A percentile compares a stretch with the other conserved stretches of the same genome.
phyloP scores from a whole-genome alignment of 345 rosid genomes.

The Syzygium jambos region DNA sequence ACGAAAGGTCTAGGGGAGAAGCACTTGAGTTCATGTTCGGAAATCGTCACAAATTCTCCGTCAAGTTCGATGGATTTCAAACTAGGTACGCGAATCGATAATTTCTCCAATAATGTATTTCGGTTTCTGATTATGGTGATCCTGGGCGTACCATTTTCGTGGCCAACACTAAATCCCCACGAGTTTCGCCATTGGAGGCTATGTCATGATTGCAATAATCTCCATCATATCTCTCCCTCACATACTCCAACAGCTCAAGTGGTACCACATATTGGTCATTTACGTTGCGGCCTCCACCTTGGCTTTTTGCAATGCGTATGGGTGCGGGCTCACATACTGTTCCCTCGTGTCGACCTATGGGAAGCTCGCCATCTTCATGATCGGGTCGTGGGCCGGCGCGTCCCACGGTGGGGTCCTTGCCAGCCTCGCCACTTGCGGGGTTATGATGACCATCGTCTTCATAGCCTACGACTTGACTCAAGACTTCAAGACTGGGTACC shows the following conservation, averaged over 20 bases:
- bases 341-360: conserved; percentile 80
- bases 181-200: conserved; percentile 56
- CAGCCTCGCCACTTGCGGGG: conserved; percentile 77
- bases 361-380: conserved; percentile 61
- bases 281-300: conserved; percentile 53
- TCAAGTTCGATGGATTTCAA: too few relatives aligned
- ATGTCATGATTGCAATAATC: conserved; percentile 34
- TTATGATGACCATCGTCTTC: conserved; percentile 84
- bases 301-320: conserved; percentile 80
- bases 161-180: conserved; percentile 25
- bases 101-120: too few relatives aligned
- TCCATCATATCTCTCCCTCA: conserved; percentile 45
- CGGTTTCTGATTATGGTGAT: too few relatives aligned
- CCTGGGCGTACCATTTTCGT: too few relatives aligned
- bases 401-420: conserved; percentile 66
- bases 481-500: conserved; percentile 82
- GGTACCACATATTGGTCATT: conserved; percentile 61
- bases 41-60: too few relatives aligned
- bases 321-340: conserved; percentile 83
- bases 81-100: too few relatives aligned
- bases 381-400: conserved; percentile 70
- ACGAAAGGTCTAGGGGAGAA: too few relatives aligned
- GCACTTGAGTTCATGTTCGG: too few relatives aligned
- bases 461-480: conserved; percentile 80
- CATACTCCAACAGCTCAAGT: conserved; percentile 54